A percentile compares a stretch with the other conserved stretches of the same genome.
phyloP scores from a whole-genome alignment of 345 rosid genomes.

The Viola odorata region DNA sequence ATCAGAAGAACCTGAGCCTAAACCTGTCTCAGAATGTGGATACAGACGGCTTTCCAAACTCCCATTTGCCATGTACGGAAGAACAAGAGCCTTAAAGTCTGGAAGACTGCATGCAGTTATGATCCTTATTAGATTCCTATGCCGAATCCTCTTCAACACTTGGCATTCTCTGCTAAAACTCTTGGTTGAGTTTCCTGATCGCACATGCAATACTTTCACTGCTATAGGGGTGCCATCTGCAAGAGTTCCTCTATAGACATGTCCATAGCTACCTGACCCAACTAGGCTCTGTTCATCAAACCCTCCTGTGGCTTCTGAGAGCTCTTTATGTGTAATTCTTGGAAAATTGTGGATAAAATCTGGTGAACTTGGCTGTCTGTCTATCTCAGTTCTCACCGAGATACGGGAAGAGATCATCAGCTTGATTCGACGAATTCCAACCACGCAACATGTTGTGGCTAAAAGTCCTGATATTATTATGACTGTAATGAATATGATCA shows the following conservation, averaged over 20 bases:
- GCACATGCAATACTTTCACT: conserved; percentile 44
- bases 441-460: conserved; percentile 25
- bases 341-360: conserved; percentile 39
- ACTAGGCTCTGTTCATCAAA: conserved; percentile 39
- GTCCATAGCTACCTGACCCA: conserved; percentile 48
- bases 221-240: conserved; percentile 41
- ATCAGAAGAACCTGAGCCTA: conserved; percentile 32
- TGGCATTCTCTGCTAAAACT: conserved; percentile 58
- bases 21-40: conserved; percentile 26
- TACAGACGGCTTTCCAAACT: conserved; percentile 47
- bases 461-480: conserved; percentile 24
- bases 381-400: conserved; percentile 12
- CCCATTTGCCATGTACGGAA: conserved; percentile 54
- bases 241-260: conserved; percentile 46
- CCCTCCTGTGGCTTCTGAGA: conserved; percentile 40
- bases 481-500: conserved; percentile 23
- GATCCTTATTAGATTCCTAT: conserved; percentile 49
- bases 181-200: conserved; percentile 42
- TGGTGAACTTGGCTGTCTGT: conserved; percentile 8
- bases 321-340: conserved; percentile 45
- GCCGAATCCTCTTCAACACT: conserved; percentile 51
- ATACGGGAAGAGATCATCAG: conserved; percentile 19
- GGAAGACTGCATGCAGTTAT: conserved; percentile 54
- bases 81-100: conserved; percentile 56
- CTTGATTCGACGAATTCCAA: conserved; percentile 23